These are phyloP conservation scores for Amanita subjunquillea DNA, from an alignment of 768 basidiomycete genomes.

Conservation along the genomic window DNA sequence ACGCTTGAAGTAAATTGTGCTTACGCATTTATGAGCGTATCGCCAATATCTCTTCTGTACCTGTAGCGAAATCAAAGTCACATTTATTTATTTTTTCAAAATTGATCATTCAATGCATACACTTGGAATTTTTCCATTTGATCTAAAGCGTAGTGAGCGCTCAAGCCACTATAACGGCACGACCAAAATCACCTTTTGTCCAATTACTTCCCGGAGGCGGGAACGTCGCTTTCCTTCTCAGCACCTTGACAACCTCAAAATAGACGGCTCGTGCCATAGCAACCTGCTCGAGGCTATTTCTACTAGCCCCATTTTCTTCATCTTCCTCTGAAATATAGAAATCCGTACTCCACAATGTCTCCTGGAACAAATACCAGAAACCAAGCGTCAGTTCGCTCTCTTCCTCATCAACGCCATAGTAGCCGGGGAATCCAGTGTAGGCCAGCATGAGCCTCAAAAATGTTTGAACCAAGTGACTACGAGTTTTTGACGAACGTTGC, in stretches of 20 bases:
- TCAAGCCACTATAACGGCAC: neutral
- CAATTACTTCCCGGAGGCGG: constrained; percentile 45
- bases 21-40: constrained; percentile 82
- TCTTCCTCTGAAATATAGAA: constrained; percentile 28
- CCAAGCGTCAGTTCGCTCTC: constrained; percentile 80
- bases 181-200: constrained; percentile 51
- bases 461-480: constrained; percentile 49
- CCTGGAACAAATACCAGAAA: constrained; percentile 90
- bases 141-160: constrained; percentile 32
- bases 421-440: constrained; percentile 64
- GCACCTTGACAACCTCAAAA: constrained; percentile 58
- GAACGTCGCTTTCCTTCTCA: constrained; percentile 70
- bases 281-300: constrained; percentile 24
- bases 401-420: constrained; percentile 77
- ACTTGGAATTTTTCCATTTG: constrained; percentile 72
- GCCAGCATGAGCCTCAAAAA: constrained; percentile 64
- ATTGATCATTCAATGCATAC: constrained; percentile 29
- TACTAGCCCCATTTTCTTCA: constrained; percentile 11
- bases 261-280: constrained; percentile 68
- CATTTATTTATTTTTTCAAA: no score
- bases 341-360: constrained; percentile 68
- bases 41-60: constrained; percentile 79
- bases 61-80: constrained; percentile 23
- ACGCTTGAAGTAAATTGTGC: constrained; percentile 12
- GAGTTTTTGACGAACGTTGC: constrained; percentile 19